Conservation (phyloP, 768 basidiomycete genomes). For the Termitomyces sp. region DNA sequence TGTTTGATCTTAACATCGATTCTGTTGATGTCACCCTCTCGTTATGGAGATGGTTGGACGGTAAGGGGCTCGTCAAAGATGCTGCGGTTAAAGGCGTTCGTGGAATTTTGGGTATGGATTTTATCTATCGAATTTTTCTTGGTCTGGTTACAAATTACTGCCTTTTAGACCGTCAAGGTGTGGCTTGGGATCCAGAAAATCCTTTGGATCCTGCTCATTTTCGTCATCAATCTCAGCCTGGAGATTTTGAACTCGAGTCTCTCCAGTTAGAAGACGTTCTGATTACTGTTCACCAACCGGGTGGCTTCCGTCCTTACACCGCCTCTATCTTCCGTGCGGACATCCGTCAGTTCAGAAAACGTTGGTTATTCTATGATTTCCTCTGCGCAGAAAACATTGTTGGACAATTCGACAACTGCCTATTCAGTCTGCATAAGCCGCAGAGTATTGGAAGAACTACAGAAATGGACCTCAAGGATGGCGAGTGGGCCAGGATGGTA, state of each 20-base stretch:
- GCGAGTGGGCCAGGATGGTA: constrained; percentile 89
- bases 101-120: constrained; percentile 74
- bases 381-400: constrained; percentile 92
- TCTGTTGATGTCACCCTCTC: constrained; percentile 95
- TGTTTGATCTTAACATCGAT: constrained; percentile 92
- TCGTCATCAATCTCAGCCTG: constrained; percentile 64
- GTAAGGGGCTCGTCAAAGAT: constrained; percentile 88
- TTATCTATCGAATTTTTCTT: neutral
- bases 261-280: constrained; percentile 91
- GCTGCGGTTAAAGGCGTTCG: constrained; percentile 93
- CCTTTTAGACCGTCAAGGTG: constrained; percentile 73
- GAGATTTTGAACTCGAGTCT: constrained; percentile 90
- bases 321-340: constrained; percentile 93
- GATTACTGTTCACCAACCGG: constrained; percentile 92
- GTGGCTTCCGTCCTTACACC: constrained; percentile 85
- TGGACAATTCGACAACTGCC: constrained; percentile 95
- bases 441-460: constrained; percentile 93
- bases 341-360: constrained; percentile 76
- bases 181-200: constrained; percentile 81
- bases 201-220: constrained; percentile 78
- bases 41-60: constrained; percentile 89
- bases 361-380: constrained; percentile 95
- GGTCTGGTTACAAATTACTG: neutral
- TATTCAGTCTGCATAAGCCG: constrained; percentile 94
- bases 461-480: constrained; percentile 78